Evolutionary conservation across 2,329 filamentous ascomycete species (phyloP), one percentile per base, ranked within the genome.

Genomic region (Talaromyces sp.): DNA sequence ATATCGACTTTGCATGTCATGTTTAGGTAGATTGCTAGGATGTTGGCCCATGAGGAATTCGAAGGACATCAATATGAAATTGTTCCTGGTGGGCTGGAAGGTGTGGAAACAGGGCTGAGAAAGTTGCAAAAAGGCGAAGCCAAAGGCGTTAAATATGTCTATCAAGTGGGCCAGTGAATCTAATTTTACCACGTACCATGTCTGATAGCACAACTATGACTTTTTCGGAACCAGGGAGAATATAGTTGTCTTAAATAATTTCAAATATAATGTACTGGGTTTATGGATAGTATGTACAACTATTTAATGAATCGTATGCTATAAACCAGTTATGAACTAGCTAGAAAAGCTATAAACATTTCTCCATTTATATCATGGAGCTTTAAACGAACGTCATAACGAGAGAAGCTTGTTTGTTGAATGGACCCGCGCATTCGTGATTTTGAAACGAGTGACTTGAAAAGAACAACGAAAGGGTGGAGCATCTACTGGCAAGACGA

Each of bases 101-200:
- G 85, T 0, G 72, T 88, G 1, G 74, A 86, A 68, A 73, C 68
- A 40, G 86, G 76, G 0, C 68, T 89, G 72, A 70, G 72, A 65
- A 82, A 85, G 64, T 70, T 90, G 69, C 83, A 81, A 70, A 79
- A 78, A 34, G 87, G 87, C 0, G 85, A 83, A 72, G 85, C 83
- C 27, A 87, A 83, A 68, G 87, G 81, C 1, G 78, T 84, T 0
- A 90, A 90, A 75, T 89, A 87, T 75, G 82, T 89, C 0, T 84
- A 85, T 67, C 76, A 51, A 28, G 42, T 47, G 16, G 42, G 42
- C 14, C 14, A 23, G 23, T 23, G 23, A 23, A 23, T 23, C 23
- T 23, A 1, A 23, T 23, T 23, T 23, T 23, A 2, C 23, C 23
- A 23, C 2, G 1, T 23, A 23, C 23, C 1, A 23, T 23, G 23